Base-by-base conservation (phyloP, 495 filamentous ascomycete genomes). In the Viridothelium virens region DNA sequence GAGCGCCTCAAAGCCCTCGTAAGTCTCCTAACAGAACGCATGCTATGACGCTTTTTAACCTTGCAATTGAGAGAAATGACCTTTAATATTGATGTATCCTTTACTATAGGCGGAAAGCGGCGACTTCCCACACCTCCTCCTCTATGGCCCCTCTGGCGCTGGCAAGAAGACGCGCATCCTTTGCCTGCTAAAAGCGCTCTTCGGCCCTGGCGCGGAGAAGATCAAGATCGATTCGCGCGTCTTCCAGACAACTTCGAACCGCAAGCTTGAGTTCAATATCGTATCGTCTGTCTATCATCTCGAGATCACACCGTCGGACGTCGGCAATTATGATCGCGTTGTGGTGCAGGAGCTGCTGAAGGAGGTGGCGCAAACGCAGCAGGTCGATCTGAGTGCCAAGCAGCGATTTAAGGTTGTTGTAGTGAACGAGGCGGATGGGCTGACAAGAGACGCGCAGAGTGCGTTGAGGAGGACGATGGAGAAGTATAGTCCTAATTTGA, bases 251-350 rank as follows among this genome's bases (percentile, higher is more conserved):
- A 93, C 86, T 25, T 87, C 87, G 74, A 96, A 96, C 77, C 92
- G 94, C 70, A 98, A 97, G 76, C 86, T 97, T 66, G 94, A 98
- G 78, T 98, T 98, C 82, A 98, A 95, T 79, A 96, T 97, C 67
- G 95, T 97, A 59, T 84, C 91, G 36, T 96, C 91, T 0, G 84
- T 96, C 59, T 97, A 98, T 78, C 94, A 98, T 71, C 87, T 98
- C 67, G 94, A 98, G 74, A 98, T 98, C 72, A 98, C 94, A 2
- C 94, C 94, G 1, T 93, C 91, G 0, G 94, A 98, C 71, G 93
- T 98, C n/a, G 95, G 93, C 61, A 92, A 86, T 72, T 95, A 96
- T 71, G 94, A 98, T 76, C 84, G 94, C 61, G 95, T 98, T 1
- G 92, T 98, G 10, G 78, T 98, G 14, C 95, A 97, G 74, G 93